Base-by-base conservation (phyloP, 176 grass and related monocot species). In the Echinochloa phyllopogon region DNA sequence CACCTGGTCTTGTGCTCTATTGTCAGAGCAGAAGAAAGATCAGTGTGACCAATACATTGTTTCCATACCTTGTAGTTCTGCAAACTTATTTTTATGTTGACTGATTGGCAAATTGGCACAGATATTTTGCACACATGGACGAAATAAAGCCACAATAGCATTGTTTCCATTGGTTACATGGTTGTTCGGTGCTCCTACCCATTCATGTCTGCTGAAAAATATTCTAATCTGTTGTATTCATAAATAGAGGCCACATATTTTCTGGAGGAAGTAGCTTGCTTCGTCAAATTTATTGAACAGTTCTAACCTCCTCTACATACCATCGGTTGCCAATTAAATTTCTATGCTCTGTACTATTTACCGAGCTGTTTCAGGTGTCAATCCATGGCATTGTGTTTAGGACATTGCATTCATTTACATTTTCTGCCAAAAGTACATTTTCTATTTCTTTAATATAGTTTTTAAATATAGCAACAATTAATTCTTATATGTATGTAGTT, bases 181-280 rank as follows among this genome's bases (percentile, higher is more conserved):
- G 17, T 92, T 85, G 43, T 51, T 44, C 4, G 13, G 72, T 84
- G 58, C 81, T 72, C n/a, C 21, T 48, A 72, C 65, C 65, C 24
- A 36, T 76, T 86, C 71, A 85, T 84, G 60, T 39, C 38, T 92
- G 41, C 62, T 76, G 45, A 61, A 72, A 63, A 73, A 84, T 17
- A 74, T 89, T 85, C 68, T 79, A 77, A 65, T 10, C 23, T 82
- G 42, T 76, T 77, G 57, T n/a, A 11, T 42, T 78, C 49, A 74
- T 79, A 40, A 67, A 79, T 69, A 57, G 33, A 23, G 77, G 4
- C 29, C 82, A 43, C 78, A 68, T 10, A 87, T 75, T 27, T 87
- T 57, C 69, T 87, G 0, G 38, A 42, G 80, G 71, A 87, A 82
- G 69, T 69, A 65, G 25, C 6, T 84, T 84, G 80, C 52, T 43